These are phyloP conservation scores for Parasitella parasitica DNA, from an alignment of 371 early-diverging fungal species.

Conservation along the genomic window DNA sequence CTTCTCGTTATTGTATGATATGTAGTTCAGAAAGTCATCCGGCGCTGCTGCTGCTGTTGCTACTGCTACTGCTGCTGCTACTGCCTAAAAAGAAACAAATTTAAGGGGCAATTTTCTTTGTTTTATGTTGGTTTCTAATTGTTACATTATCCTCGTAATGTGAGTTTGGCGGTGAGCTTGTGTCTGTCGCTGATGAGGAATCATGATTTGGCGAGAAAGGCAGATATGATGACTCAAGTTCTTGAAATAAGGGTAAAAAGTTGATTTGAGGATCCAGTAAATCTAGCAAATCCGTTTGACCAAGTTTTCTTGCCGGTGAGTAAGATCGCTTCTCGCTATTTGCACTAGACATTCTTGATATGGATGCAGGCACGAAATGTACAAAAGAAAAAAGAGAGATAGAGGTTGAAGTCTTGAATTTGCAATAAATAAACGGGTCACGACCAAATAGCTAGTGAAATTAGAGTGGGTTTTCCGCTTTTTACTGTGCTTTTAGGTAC, in stretches of 20 bases:
- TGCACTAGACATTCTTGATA: background rate
- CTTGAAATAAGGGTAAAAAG: conserved; percentile 3
- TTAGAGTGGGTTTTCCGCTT: background rate
- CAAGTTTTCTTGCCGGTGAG: background rate
- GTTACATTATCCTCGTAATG: conserved; percentile 1
- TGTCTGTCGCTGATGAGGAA: background rate
- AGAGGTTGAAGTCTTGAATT: background rate
- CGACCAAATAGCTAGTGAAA: background rate
- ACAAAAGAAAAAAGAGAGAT: background rate
- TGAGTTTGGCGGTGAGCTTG: background rate
- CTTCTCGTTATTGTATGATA: background rate
- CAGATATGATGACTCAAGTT: background rate
- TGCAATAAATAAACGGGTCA: background rate
- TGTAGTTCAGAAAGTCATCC: conserved; percentile 1
- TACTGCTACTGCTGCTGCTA: background rate
- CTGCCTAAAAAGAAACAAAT: background rate
- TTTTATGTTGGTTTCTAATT: background rate
- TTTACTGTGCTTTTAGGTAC: background rate
- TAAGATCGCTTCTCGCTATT: background rate
- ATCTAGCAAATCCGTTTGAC: conserved; percentile 1
- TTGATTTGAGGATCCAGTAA: background rate
- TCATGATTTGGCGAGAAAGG: background rate
- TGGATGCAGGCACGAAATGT: background rate
- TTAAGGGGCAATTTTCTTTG: background rate
- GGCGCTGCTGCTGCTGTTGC: background rate